Evolutionary conservation across 345 rosid genomes (phyloP), one percentile per base, ranked within the genome.

Genomic region (Euphorbia pulcherrima): DNA sequence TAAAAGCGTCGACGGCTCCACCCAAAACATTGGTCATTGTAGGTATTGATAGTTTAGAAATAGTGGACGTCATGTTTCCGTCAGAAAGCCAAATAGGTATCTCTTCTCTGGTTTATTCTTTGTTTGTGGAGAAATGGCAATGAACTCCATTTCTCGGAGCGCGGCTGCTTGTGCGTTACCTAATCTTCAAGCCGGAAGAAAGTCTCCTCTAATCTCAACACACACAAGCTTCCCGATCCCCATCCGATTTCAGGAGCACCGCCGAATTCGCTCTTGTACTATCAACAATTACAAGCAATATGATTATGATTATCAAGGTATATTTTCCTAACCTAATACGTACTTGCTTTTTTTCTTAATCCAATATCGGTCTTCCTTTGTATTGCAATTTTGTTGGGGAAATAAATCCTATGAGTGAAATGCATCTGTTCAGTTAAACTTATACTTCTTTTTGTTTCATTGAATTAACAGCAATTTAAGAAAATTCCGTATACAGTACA

Each of bases 301-400:
- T 18, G 56, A 73, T 30, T 62, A 50, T 18, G 62, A 73, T 44
- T 62, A 50, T 27, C 71, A 60, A 73, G 76, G 76, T 67, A 60
- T 21, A 8, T 1, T 18, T 62, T 23, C n/a, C 39, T 0, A 13
- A 7, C 37, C 35, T 40, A 26, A 28, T 26, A 2, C 37, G 37
- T 33, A 33, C 3, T 33, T 33, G 7, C 52, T 51, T 21, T 23
- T 9, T 9, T n/a, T 51, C 30, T 64, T 8, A 7, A 7, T 2
- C 6, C 24, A 21, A 37, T 3, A 3, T 37, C 4, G 40, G 40
- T 37, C 40, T 37, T 3, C 5, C 40, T 8, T 8, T 44, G 17
- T 33, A 33, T 33, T 33, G 13, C 17, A 44, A 1, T 44, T 44
- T 44, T 11, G 6, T 5, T 17, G 17, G 21, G 52, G 4, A 2